A percentile compares a stretch with the other conserved stretches of the same genome.
Evolutionary conservation across 2,329 filamentous ascomycete genomes (phyloP).

Genomic region (Zymoseptoria tritici): DNA sequence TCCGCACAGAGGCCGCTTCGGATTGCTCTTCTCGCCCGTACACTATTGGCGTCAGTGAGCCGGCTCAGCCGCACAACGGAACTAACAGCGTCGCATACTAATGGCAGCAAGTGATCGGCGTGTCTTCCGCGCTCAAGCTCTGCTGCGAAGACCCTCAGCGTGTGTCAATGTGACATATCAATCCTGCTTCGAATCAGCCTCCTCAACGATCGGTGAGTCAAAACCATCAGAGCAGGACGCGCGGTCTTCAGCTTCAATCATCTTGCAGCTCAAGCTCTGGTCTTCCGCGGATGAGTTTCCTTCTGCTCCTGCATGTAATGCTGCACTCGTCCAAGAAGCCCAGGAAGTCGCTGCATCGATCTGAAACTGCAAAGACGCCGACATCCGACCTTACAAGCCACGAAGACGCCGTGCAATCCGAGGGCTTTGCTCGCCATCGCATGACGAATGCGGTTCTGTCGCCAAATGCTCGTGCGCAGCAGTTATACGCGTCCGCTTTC

Average conservation of each 20-base stretch:
- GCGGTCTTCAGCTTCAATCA: background rate
- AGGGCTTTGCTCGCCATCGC: background rate
- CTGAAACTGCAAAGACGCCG: background rate
- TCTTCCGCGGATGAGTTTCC: background rate
- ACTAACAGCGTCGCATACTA: too few species aligned
- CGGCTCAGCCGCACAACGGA: too few species aligned
- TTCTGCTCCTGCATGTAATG: background rate
- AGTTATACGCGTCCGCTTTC: background rate
- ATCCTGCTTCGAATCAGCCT: too few species aligned
- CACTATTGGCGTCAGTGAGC: too few species aligned
- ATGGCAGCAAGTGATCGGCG: too few species aligned
- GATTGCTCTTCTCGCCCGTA: too few species aligned
- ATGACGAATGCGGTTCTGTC: background rate
- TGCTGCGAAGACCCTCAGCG: too few species aligned
- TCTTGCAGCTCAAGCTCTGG: background rate
- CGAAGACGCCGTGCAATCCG: background rate
- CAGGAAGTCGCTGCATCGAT: background rate
- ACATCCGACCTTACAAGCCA: background rate
- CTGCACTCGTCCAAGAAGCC: background rate
- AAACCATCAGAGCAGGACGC: too few species aligned
- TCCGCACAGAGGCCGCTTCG: too few species aligned
- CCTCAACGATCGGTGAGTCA: too few species aligned
- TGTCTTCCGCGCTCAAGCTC: too few species aligned
- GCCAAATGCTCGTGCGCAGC: background rate
- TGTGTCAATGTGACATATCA: too few species aligned